A percentile compares a stretch with the other conserved stretches of the same genome.
Evolutionary conservation across 2,329 filamentous ascomycete species (phyloP).

Genomic region (Paraconiothyrium brasiliense): DNA sequence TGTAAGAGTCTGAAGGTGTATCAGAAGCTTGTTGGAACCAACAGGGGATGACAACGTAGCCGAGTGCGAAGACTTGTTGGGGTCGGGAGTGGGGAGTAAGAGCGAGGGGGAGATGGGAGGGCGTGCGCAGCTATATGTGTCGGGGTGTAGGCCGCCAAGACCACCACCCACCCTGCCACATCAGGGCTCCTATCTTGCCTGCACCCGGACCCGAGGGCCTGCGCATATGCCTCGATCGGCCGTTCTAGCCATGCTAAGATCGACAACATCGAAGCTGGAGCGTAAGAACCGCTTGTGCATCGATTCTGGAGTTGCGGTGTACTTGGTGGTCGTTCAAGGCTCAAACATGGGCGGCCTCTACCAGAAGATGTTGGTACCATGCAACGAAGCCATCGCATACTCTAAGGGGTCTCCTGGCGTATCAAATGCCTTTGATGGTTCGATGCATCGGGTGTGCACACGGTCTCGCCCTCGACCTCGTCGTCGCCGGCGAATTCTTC

Average conservation of each 20-base stretch:
- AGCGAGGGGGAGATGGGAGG: conserved; percentile 28
- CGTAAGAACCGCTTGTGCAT: conserved; percentile 11
- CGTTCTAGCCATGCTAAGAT: background rate
- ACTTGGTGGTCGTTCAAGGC: conserved; percentile 16
- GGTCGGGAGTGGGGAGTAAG: conserved; percentile 25
- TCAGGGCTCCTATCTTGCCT: conserved; percentile 18
- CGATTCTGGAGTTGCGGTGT: conserved; percentile 21
- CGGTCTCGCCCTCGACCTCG: conserved; percentile 13
- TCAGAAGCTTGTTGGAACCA: conserved; percentile 11
- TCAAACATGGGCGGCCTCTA: conserved; percentile 28
- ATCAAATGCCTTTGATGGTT: conserved; percentile 1
- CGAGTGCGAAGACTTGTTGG: conserved; percentile 19
- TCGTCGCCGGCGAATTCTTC: conserved; percentile 10
- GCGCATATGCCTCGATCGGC: conserved; percentile 15
- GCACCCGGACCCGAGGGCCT: conserved; percentile 20
- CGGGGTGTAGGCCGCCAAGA: conserved; percentile 26
- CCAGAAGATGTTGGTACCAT: conserved; percentile 10
- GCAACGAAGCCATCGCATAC: conserved; percentile 12
- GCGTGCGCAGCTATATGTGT: conserved; percentile 26
- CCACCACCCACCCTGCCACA: conserved; percentile 21
- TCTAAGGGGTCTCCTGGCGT: background rate
- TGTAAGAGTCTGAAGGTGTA: conserved; percentile 7
- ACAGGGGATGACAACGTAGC: conserved; percentile 21
- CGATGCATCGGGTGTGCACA: conserved; percentile 28
- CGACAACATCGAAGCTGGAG: conserved; percentile 1